phyloP scores from a whole-genome alignment of 768 basidiomycete species.

The Pholiota molesta region DNA sequence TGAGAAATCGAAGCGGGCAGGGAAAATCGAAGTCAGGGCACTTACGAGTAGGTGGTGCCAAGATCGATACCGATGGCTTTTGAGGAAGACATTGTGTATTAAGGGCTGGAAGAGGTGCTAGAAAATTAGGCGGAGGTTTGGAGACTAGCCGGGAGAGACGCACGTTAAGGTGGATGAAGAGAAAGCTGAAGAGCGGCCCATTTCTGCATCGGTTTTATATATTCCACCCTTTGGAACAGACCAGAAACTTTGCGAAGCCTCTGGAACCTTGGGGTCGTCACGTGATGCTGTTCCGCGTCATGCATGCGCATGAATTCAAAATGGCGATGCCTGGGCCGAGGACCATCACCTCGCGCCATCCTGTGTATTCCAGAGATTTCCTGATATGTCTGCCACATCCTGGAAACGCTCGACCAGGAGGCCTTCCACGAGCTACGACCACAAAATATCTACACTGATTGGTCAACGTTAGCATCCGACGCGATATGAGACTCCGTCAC shows the following conservation, averaged over 20 bases:
- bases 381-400: constrained; percentile 11
- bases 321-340: not conserved
- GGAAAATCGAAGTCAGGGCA: constrained; percentile 9
- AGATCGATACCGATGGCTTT: constrained; percentile 94
- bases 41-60: constrained; percentile 96
- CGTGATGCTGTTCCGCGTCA: constrained; percentile 33
- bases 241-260: constrained; percentile 47
- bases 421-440: not conserved
- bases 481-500: too few species aligned
- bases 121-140: not conserved
- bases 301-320: constrained; percentile 5
- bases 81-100: constrained; percentile 52
- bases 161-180: constrained; percentile 11
- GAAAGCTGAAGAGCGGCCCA: constrained; percentile 22
- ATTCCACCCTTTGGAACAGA: constrained; percentile 36
- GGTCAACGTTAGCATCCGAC: not conserved
- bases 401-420: not conserved
- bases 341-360: not conserved
- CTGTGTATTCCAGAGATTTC: constrained; percentile 20
- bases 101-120: not conserved
- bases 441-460: not conserved
- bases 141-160: not conserved
- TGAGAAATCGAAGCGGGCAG: constrained; percentile 10
- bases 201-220: constrained; percentile 37
- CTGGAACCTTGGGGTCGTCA: constrained; percentile 46